Evolutionary conservation across 2,329 filamentous ascomycete species (phyloP).

Genomic region (Monilinia laxa): DNA sequence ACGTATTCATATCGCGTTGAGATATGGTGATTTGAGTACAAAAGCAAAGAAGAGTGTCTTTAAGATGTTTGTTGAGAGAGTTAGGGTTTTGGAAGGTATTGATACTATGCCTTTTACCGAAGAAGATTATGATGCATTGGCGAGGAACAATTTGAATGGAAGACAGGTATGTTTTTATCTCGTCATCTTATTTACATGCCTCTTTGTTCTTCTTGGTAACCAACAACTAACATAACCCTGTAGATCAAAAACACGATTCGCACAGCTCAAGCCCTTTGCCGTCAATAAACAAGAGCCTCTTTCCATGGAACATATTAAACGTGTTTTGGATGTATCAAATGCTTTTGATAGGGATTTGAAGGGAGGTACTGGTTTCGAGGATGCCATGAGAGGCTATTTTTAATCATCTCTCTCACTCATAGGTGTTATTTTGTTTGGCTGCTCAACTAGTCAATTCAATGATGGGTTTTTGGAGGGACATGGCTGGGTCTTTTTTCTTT

Average conservation of each 20-base stretch:
- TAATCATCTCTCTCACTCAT: constrained; percentile 23
- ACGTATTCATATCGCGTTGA: constrained; percentile 79
- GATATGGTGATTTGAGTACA: constrained; percentile 71
- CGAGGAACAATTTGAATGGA: constrained; percentile 67
- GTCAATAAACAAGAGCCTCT: constrained; percentile 70
- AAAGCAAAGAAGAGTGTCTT: constrained; percentile 79
- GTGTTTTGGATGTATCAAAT: constrained; percentile 80
- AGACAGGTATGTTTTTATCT: constrained; percentile 52
- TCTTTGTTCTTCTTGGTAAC: not conserved
- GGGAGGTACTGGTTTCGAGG: constrained; percentile 75
- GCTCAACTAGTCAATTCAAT: not conserved
- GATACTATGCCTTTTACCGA: constrained; percentile 62
- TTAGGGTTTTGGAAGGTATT: constrained; percentile 62
- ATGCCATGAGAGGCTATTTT: constrained; percentile 79
- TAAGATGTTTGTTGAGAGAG: constrained; percentile 77
- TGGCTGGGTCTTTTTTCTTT: not conserved
- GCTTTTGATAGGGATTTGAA: constrained; percentile 82
- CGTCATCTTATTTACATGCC: not conserved
- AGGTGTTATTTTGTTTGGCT: not conserved
- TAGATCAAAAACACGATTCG: constrained; percentile 84
- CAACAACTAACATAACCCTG: not conserved
- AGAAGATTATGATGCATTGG: constrained; percentile 64
- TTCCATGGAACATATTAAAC: constrained; percentile 74
- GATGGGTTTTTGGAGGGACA: not conserved
- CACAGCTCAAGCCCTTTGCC: constrained; percentile 81